These are phyloP conservation scores for Capsella rubella DNA, from an alignment of 441 rosid genomes.

Conservation along the genomic window DNA sequence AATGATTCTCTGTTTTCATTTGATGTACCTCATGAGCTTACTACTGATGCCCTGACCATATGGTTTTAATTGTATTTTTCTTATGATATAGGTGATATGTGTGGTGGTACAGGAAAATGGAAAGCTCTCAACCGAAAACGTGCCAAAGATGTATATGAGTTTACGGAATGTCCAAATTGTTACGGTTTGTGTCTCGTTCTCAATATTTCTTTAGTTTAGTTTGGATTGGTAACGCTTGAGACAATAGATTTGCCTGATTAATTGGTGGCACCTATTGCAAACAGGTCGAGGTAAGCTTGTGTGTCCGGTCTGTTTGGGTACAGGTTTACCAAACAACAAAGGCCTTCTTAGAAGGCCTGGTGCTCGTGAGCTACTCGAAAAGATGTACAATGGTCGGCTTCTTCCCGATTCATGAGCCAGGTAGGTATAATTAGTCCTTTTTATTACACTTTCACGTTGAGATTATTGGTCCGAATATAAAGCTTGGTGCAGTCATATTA, in stretches of 20 bases:
- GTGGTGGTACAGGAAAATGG: constrained; percentile 99
- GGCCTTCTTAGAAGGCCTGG: constrained; percentile 96
- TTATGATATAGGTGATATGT: constrained; percentile 82
- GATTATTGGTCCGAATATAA: background rate
- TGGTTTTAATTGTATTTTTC: constrained; percentile 18
- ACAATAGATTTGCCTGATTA: background rate
- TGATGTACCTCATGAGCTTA: constrained; percentile 15
- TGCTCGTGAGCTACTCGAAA: constrained; percentile 81
- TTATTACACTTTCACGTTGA: background rate
- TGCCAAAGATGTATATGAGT: constrained; percentile 87
- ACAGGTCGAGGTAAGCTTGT: constrained; percentile 96
- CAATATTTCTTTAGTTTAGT: background rate
- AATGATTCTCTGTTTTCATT: constrained; percentile 1
- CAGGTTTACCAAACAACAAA: constrained; percentile 92
- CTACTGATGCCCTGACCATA: background rate
- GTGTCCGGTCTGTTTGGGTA: constrained; percentile 90
- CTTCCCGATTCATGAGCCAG: constrained; percentile 73
- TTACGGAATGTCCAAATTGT: constrained; percentile 87
- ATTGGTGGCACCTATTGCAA: constrained; percentile 16
- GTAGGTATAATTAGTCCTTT: constrained; percentile 12
- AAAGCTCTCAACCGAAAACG: constrained; percentile 95
- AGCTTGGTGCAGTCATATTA: background rate
- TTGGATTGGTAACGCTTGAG: constrained; percentile 1
- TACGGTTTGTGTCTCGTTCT: constrained; percentile 53
- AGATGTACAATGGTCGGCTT: constrained; percentile 92